These are phyloP conservation scores for Atractiella rhizophila DNA, from an alignment of 768 basidiomycete species.

Conservation along the genomic window DNA sequence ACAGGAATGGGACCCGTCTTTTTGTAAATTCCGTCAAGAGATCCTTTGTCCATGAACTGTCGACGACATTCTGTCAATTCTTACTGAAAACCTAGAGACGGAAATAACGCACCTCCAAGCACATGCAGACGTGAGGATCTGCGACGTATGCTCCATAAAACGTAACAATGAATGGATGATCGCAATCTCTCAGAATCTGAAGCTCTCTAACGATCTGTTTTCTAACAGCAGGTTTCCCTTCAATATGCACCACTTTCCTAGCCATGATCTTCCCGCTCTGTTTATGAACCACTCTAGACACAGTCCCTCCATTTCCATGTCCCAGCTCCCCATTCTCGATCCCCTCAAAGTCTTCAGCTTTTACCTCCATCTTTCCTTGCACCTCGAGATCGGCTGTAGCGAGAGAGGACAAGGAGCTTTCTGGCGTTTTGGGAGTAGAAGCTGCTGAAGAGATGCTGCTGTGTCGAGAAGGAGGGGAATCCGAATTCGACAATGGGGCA, in stretches of 20 bases:
- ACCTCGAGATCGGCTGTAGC: slow-evolving; percentile 66
- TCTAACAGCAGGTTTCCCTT: slow-evolving; percentile 80
- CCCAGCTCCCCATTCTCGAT: slow-evolving; percentile 77
- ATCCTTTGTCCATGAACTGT: slow-evolving; percentile 76
- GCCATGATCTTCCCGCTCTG: slow-evolving; percentile 88
- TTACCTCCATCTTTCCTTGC: slow-evolving; percentile 54
- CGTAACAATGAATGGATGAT: slow-evolving; percentile 49
- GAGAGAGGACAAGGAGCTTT: too few species aligned
- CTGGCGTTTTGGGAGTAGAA: too few species aligned
- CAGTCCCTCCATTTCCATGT: slow-evolving; percentile 88
- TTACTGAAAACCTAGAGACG: too few species aligned
- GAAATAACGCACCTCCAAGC: not conserved
- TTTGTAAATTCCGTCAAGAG: slow-evolving; percentile 69
- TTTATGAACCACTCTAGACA: slow-evolving; percentile 78
- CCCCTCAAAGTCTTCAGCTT: slow-evolving; percentile 72
- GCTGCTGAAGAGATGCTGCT: too few species aligned
- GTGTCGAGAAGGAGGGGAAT: too few species aligned
- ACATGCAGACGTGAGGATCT: slow-evolving; percentile 90
- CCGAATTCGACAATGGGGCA: too few species aligned
- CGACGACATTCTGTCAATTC: too few species aligned
- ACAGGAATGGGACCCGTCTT: slow-evolving; percentile 80
- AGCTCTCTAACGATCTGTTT: slow-evolving; percentile 95
- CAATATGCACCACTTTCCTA: slow-evolving; percentile 91
- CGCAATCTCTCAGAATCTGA: slow-evolving; percentile 95
- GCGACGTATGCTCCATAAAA: slow-evolving; percentile 92